Evolutionary conservation across 331 rosid species (phyloP).

Genomic region (Rhamnella rubrinervis): DNA sequence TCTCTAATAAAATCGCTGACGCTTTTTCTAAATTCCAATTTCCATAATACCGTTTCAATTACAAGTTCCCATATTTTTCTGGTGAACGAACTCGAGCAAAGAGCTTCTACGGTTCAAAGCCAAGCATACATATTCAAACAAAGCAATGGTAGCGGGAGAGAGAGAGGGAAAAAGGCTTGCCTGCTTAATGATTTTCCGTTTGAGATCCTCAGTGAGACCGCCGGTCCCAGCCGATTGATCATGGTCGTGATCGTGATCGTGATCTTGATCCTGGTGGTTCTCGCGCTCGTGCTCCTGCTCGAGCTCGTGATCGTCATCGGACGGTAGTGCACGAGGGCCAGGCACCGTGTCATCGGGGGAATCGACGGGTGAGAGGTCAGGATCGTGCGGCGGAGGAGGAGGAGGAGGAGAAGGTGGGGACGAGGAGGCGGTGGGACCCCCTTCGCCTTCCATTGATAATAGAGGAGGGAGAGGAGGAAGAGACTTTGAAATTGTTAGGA

Average conservation of each 20-base stretch:
- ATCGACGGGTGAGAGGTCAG: slow-evolving; percentile 33
- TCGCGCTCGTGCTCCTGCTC: slow-evolving; percentile 14
- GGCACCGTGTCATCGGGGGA: slow-evolving; percentile 38
- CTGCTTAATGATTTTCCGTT: slow-evolving; percentile 77
- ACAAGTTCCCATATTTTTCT: neutral
- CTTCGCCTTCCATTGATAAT: slow-evolving; percentile 61
- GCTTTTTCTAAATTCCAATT: neutral
- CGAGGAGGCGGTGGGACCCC: slow-evolving; percentile 35
- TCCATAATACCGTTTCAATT: no score
- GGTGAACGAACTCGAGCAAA: slow-evolving; percentile 2
- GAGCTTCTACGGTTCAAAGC: neutral
- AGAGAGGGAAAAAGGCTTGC: slow-evolving; percentile 23
- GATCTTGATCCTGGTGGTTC: slow-evolving; percentile 45
- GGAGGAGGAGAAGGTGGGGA: slow-evolving; percentile 25
- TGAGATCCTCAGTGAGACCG: slow-evolving; percentile 73
- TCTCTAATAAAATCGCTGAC: neutral
- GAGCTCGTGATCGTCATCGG: slow-evolving; percentile 61
- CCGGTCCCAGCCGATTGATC: slow-evolving; percentile 40
- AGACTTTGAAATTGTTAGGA: slow-evolving; percentile 5
- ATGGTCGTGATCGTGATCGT: no score
- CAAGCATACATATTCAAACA: neutral
- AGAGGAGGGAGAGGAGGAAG: slow-evolving; percentile 23
- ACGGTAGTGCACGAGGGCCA: slow-evolving; percentile 45
- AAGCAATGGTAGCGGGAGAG: no score
- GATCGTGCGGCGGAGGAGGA: slow-evolving; percentile 41